Conservation (phyloP, 2,329 filamentous ascomycete genomes). For the Aureobasidium uvarum region DNA sequence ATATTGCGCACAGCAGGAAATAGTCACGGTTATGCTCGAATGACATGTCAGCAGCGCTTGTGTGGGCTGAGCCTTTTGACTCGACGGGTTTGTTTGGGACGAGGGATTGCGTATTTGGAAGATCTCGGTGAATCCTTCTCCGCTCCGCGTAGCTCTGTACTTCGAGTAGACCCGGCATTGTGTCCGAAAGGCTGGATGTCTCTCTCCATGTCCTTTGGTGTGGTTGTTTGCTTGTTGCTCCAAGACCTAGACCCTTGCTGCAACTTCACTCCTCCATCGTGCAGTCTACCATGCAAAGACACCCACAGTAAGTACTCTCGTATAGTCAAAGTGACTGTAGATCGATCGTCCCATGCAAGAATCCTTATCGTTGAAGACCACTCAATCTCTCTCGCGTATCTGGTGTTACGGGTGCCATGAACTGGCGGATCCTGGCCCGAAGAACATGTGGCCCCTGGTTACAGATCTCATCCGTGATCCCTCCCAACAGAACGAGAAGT, state of each 20-base stretch:
- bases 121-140: conserved; percentile 4
- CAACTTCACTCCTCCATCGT: conserved; percentile 3
- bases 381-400: neutral
- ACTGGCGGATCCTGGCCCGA: neutral
- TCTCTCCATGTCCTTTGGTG: neutral
- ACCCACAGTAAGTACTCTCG: neutral
- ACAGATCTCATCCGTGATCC: neutral
- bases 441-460: neutral
- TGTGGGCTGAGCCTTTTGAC: neutral
- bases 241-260: neutral
- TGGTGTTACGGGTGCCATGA: neutral
- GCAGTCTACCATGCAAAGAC: neutral
- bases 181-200: no score
- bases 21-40: no score
- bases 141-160: neutral
- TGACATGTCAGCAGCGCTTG: neutral
- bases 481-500: conserved; percentile 3
- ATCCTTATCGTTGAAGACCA: neutral
- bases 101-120: neutral
- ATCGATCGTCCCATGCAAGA: conserved; percentile 4
- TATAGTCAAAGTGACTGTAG: neutral
- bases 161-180: neutral
- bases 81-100: neutral
- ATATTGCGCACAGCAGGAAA: neutral
- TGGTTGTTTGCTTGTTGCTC: neutral